Evolutionary conservation across 768 basidiomycete species (phyloP), one percentile per base, ranked within the genome.

Genomic region (Clathrus columnatus): DNA sequence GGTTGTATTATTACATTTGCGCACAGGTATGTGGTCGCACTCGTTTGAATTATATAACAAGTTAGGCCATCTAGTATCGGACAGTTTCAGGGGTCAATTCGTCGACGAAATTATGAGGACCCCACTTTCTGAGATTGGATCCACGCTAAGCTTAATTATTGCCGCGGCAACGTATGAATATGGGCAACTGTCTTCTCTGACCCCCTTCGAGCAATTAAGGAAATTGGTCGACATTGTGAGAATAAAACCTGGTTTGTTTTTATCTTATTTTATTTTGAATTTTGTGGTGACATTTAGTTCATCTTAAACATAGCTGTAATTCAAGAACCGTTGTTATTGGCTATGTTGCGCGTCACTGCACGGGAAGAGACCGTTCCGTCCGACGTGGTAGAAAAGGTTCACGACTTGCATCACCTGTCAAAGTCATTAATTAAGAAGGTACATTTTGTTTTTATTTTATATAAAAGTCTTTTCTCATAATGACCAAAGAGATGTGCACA

Each of bases 281-380:
- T 43, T 5, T 36, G 8, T 26, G 30, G 23, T 30, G n/a, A 52
- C 36, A 5, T 21, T 2, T 41, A 26, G 52, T 11, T 28, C 10
- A 44, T 17, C 42, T n/a, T 28, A 48, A 20, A 46, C 16, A 21
- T 58, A 91, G 88, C 77, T 29, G 72, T 83, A 26, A 78, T 91
- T 7, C 85, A 87, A 64, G 89, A 92, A 56, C 81, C 81, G 4
- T 81, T 80, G 57, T 68, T 92, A 27, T 64, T 91, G 28, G 75
- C 83, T 2, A 85, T 91, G 83, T 67, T 90, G 30, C 76, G 87
- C 51, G 59, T 89, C 27, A 72, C 77, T 48, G 79, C 77, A 2
- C 77, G 81, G 18, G 84, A 81, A 61, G 75, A 79, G 8, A 69
- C 75, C 21, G 64, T 85, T 10, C 78, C 83, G 3, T 63, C 70